Percentiles rank a stretch among this genome's conserved stretches.
Conservation (phyloP, 352 stramenopile species). For the Phytophthora europaea region DNA sequence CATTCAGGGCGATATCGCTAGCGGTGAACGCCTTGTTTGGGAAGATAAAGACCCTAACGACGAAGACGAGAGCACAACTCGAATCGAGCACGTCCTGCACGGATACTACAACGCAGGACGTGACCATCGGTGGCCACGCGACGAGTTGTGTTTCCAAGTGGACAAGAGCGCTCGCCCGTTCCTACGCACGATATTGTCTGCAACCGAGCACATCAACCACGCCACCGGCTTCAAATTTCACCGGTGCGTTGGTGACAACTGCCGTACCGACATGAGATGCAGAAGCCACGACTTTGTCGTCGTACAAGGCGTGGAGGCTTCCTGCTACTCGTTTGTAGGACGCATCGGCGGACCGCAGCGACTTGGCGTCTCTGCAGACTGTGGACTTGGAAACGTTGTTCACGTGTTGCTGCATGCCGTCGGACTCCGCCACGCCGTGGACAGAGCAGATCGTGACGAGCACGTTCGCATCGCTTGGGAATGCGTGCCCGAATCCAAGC, state of each 20-base stretch:
- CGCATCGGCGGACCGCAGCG: conserved; percentile 73
- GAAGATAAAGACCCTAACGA: conserved; percentile 28
- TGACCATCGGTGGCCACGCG: conserved; percentile 77
- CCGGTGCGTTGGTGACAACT: conserved; percentile 61
- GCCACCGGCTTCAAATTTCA: conserved; percentile 77
- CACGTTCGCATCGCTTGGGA: conserved; percentile 87
- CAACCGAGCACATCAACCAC: conserved; percentile 68
- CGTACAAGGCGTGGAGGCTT: conserved; percentile 61
- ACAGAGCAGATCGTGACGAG: conserved; percentile 76
- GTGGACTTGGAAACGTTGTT: conserved; percentile 79
- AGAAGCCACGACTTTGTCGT: conserved; percentile 66
- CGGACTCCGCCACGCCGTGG: conserved; percentile 76
- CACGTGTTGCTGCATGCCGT: conserved; percentile 84
- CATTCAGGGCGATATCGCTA: conserved; percentile 82
- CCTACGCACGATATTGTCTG: conserved; percentile 51
- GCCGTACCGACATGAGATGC: conserved; percentile 54
- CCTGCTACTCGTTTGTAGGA: conserved; percentile 84
- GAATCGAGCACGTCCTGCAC: conserved; percentile 57
- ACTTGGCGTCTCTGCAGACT: conserved; percentile 77
- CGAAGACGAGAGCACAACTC: conserved; percentile 15
- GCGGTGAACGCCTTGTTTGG: conserved; percentile 64
- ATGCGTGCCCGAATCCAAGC: conserved; percentile 71
- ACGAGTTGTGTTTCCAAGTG: conserved; percentile 76
- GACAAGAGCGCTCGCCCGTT: conserved; percentile 55
- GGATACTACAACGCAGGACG: conserved; percentile 86